Base-by-base conservation (phyloP, 2,329 filamentous ascomycete genomes). In the Penicillium sp. region DNA sequence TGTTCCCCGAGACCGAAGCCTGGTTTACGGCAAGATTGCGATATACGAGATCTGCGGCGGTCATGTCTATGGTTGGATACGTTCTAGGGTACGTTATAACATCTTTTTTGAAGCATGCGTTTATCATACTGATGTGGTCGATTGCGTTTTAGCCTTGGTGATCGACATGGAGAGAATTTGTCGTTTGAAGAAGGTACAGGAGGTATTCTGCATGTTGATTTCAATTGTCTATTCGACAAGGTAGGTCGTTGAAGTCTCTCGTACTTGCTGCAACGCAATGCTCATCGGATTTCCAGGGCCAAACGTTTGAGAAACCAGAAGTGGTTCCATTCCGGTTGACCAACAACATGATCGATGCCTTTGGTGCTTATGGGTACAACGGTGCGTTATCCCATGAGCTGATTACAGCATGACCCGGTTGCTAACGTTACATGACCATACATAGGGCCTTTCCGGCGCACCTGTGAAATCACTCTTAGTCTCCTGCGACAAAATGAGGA, bases 61-160 rank as follows among this genome's bases (percentile, higher is more conserved):
- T 99, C 63, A 99, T 99, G 92, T 96, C 92, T n/a, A 99, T 99
- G 85, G 91, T 96, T 4, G 94, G 94, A 48, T 95, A 96, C 54
- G 92, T 97, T 47, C 83, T 99, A 4, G 94, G 85, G 57, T 78
- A 69, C 51, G 73, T 61, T 20, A 29, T 27, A 5, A 6, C 8
- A 20, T 6, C 27, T 29, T 43, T 2, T 27, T 8, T 27, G 12
- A 14, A 14, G 8, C 6, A 14, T n/a, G 11, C 6, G 3, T 4
- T 26, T 20, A n/a, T 33, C 23, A 26, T 37, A 45, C 41, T 52
- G 22, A 40, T 29, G 14, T 31, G 6, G 4, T 4, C 2, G 14
- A 8, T 43, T 23, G 29, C 18, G n/a, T 23, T 27, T 54, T 25
- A 79, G 89, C 0, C 81, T 99, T 0, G 94, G 94, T 37, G 94